Conservation (phyloP, 306 rosid genomes). For the Quercus aquifolioides region DNA sequence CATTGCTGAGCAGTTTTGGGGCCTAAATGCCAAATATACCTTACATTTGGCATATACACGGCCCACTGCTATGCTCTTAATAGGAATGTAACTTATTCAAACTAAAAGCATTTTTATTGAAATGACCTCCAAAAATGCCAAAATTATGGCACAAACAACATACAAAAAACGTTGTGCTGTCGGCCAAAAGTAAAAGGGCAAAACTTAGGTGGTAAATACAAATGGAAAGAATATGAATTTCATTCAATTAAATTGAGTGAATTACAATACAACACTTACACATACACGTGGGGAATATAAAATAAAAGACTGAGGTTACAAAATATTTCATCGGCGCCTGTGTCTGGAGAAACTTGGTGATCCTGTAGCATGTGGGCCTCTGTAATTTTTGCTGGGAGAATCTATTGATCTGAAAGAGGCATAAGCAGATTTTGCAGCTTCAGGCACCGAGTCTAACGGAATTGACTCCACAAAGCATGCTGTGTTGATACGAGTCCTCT, state of each 20-base stretch:
- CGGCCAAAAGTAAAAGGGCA: no score
- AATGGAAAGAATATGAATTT: slow-evolving; percentile 27
- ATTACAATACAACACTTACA: slow-evolving; percentile 33
- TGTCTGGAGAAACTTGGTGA: slow-evolving; percentile 65
- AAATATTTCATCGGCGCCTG: slow-evolving; percentile 52
- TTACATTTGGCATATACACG: no score
- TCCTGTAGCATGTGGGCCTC: slow-evolving; percentile 52
- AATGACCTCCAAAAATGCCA: no score
- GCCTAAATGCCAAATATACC: no score
- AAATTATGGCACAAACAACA: no score
- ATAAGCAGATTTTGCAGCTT: slow-evolving; percentile 72
- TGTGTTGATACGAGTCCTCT: slow-evolving; percentile 91
- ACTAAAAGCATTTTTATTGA: no score
- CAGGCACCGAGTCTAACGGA: slow-evolving; percentile 75
- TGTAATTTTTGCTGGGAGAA: slow-evolving; percentile 56
- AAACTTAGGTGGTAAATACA: not conserved
- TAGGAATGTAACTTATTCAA: no score
- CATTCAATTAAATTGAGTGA: slow-evolving; percentile 25
- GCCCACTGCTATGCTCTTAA: no score
- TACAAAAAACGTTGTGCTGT: no score
- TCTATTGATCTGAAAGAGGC: slow-evolving; percentile 56
- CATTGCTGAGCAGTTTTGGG: no score
- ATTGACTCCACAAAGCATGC: slow-evolving; percentile 83
- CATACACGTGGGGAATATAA: slow-evolving; percentile 30
- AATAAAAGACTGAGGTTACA: slow-evolving; percentile 27